Base-by-base conservation (phyloP, 768 basidiomycete genomes). In the Phaffia tasmanica region DNA sequence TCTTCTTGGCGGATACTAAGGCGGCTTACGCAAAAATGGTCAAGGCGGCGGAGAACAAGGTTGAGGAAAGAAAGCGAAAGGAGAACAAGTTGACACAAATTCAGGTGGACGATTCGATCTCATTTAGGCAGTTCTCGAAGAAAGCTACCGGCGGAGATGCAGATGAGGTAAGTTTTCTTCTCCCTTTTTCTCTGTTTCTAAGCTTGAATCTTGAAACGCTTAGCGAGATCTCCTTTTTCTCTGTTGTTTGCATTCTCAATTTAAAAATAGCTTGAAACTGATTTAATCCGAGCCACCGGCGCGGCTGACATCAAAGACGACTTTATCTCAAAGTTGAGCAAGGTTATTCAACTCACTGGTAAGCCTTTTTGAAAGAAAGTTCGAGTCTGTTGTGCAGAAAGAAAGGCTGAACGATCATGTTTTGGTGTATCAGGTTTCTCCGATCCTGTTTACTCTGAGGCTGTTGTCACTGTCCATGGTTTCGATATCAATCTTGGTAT, bases 381-480 rank as follows among this genome's bases (percentile, higher is more conserved):
- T 35, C 56, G 61, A 49, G 59, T 57, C 54, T 42, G 35, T 42
- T 42, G 4, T 42, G 35, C 35, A 11, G 6, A 11, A 42, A 42
- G 35, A 42, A 11, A 11, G 42, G 61, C 59, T 25, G 9, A 50
- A 62, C 69, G 19, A 64, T 27, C 25, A 19, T 27, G 57, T 54
- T 42, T 4, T 42, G 35, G 11, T 61, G 27, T 46, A 21, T 54
- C 71, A 85, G 92, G 94, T 42, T 98, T 98, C 82, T 95, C 93
- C 30, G 95, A 98, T 75, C 90, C 94, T 15, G 90, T 99, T 70
- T 98, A 98, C 72, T 93, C 93, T 9, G 95, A 99, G 75, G 93
- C 94, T 1, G 90, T 89, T 73, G 93, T 98, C 71, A 94, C 92
- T 76, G 89, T 98, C 77, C 89, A 97, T 70, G 91, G 92, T 49